A percentile compares a stretch with the other conserved stretches of the same genome.
Conservation (phyloP, 306 rosid species). For the Canavalia gladiata region DNA sequence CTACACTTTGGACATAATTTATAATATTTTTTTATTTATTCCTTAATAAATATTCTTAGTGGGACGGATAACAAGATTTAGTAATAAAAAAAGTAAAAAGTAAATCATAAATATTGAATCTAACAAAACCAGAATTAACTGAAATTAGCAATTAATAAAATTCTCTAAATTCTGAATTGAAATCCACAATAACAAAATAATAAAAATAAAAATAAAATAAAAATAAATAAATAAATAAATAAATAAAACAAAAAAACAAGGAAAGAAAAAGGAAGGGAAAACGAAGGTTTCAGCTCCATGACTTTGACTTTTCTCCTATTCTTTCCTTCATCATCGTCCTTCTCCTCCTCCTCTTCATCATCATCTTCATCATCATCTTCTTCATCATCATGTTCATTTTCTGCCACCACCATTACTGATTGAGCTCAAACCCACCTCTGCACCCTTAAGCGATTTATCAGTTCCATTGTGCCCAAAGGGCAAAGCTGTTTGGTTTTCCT, state of each 20-base stretch:
- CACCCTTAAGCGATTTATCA: not conserved
- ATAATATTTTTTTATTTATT: no score
- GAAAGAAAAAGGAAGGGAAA: not conserved
- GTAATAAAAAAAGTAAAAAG: no score
- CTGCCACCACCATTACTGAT: conserved; percentile 21
- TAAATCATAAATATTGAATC: no score
- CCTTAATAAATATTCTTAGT: no score
- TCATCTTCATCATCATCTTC: not conserved
- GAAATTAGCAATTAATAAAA: no score
- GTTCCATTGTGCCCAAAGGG: not conserved
- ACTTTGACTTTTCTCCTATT: conserved; percentile 52
- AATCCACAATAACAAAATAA: no score
- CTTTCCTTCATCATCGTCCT: not conserved
- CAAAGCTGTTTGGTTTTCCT: not conserved
- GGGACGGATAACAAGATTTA: no score
- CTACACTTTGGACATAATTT: no score
- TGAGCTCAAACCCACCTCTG: conserved; percentile 19
- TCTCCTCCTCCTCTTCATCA: conserved; percentile 11
- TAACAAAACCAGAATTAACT: no score
- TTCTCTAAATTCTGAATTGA: no score
- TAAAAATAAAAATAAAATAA: no score
- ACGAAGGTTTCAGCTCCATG: conserved; percentile 43
- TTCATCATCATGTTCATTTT: not conserved
- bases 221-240: no score
- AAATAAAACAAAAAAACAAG: not conserved